A percentile compares a stretch with the other conserved stretches of the same genome.
These are phyloP conservation scores for Myxozyma kluyveri DNA, from an alignment of 805 yeast species.

Conservation along the genomic window DNA sequence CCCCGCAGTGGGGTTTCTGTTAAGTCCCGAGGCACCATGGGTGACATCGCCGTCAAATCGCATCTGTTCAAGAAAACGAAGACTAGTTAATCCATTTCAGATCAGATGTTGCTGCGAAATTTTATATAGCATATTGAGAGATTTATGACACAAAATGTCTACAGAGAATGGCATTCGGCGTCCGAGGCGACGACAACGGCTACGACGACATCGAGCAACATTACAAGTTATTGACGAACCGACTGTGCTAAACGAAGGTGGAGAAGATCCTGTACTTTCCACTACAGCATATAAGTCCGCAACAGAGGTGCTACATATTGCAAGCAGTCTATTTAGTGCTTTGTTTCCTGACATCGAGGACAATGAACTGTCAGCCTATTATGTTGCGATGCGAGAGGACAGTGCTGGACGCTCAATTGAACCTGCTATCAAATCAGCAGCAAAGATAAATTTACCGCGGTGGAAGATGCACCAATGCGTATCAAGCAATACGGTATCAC, in stretches of 20 bases:
- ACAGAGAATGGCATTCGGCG: too few species aligned
- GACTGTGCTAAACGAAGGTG: neutral
- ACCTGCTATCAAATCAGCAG: neutral
- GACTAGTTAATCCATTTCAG: too few species aligned
- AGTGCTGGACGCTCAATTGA: neutral
- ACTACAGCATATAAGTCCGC: neutral
- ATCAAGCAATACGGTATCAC: constrained; percentile 10
- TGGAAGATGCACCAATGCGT: constrained; percentile 13
- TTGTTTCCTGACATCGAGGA: neutral
- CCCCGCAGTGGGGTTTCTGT: too few species aligned
- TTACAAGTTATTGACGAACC: neutral
- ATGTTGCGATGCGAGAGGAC: neutral
- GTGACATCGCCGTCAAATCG: too few species aligned
- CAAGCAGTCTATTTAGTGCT: neutral
- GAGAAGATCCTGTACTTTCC: neutral
- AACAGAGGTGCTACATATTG: neutral
- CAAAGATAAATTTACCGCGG: neutral
- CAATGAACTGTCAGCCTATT: neutral
- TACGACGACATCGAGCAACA: neutral
- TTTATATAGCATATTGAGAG: too few species aligned
- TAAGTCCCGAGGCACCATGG: too few species aligned
- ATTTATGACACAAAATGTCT: too few species aligned
- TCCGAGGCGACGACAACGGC: neutral
- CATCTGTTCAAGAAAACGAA: too few species aligned
- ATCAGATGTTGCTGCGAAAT: too few species aligned